Percentiles rank a stretch among this genome's conserved stretches.
Evolutionary conservation across 1,139 yeast genomes (phyloP).

Genomic region (Geotrichum europaeum): DNA sequence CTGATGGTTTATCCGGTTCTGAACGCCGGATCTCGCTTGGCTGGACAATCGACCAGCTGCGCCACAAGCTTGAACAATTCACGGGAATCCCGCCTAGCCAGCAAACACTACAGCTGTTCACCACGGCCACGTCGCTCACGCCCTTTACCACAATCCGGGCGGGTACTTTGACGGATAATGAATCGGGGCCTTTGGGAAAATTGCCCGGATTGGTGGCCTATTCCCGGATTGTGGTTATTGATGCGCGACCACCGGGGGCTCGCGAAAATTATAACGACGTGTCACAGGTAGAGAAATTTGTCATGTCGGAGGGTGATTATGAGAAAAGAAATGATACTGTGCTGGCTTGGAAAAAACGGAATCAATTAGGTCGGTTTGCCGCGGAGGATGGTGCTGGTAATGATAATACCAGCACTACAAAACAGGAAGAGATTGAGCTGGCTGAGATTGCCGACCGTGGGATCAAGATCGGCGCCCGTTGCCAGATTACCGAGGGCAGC

Average conservation of each 20-base stretch:
- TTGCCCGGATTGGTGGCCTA: slow-evolving; percentile 28
- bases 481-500: slow-evolving; percentile 35
- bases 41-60: slow-evolving; percentile 56
- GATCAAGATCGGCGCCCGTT: slow-evolving; percentile 34
- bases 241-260: slow-evolving; percentile 35
- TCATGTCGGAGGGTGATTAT: slow-evolving; percentile 63
- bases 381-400: slow-evolving; percentile 37
- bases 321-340: slow-evolving; percentile 57
- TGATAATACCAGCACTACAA: slow-evolving; percentile 25
- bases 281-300: slow-evolving; percentile 41
- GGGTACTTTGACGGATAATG: slow-evolving; percentile 14
- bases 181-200: slow-evolving; percentile 15
- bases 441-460: slow-evolving; percentile 34
- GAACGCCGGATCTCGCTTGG: slow-evolving; percentile 61
- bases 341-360: slow-evolving; percentile 64
- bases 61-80: slow-evolving; percentile 55
- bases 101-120: slow-evolving; percentile 52
- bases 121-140: slow-evolving; percentile 38
- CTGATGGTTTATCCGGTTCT: slow-evolving; percentile 55
- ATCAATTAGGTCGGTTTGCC: slow-evolving; percentile 66
- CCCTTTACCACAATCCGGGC: slow-evolving; percentile 18
- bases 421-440: slow-evolving; percentile 27
- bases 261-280: slow-evolving; percentile 33
- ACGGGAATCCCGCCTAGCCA: slow-evolving; percentile 69
- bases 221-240: slow-evolving; percentile 37